Percentiles rank a stretch among this genome's conserved stretches.
Conservation (phyloP, 345 rosid genomes). For the Salix dunnii region DNA sequence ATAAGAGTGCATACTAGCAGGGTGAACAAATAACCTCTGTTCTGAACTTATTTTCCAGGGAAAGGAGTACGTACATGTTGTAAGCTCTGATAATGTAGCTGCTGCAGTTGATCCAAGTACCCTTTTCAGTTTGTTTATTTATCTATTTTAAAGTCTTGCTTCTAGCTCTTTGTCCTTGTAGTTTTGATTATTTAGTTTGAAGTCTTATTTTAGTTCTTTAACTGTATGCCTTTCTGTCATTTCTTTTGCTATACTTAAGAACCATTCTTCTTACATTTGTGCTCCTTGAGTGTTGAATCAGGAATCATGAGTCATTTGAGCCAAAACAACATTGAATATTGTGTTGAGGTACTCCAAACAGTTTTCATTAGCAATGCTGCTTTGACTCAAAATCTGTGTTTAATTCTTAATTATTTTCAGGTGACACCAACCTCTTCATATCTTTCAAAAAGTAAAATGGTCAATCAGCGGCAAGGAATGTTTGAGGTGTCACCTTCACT, state of each 20-base stretch:
- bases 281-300: constrained; percentile 37
- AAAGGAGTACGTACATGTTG: constrained; percentile 49
- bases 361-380: constrained; percentile 8
- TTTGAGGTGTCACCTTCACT: constrained; percentile 32
- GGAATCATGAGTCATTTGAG: constrained; percentile 55
- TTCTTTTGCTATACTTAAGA: background rate
- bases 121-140: constrained; percentile 25
- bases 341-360: constrained; percentile 50
- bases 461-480: constrained; percentile 21
- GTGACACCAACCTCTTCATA: constrained; percentile 30
- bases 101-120: constrained; percentile 52
- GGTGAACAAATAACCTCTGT: background rate
- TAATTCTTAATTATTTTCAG: constrained; percentile 25
- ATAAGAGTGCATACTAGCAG: background rate
- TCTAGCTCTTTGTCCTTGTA: background rate
- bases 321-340: constrained; percentile 44
- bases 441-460: constrained; percentile 11
- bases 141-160: background rate
- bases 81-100: constrained; percentile 38
- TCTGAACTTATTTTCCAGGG: constrained; percentile 42
- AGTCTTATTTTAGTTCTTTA: background rate
- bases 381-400: background rate
- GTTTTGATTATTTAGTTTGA: background rate
- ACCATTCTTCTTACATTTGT: constrained; percentile 4
- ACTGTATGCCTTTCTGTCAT: background rate